Percentiles rank a stretch among this genome's conserved stretches.
Conservation (phyloP, 352 stramenopile genomes). For the Blastocystis sp. region DNA sequence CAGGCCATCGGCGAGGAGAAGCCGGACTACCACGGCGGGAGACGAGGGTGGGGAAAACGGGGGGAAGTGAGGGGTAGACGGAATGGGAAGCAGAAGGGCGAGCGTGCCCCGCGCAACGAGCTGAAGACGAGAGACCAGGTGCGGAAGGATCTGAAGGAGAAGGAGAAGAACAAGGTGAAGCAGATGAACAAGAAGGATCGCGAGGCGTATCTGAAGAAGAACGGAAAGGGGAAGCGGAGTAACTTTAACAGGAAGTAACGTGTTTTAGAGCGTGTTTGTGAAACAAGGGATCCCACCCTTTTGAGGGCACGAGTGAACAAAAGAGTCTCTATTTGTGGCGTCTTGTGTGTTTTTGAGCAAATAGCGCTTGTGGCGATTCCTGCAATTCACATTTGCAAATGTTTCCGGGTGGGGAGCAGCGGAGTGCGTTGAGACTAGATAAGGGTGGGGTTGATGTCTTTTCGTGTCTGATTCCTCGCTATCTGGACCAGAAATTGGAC, state of each 20-base stretch:
- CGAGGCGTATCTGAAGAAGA: conserved; percentile 70
- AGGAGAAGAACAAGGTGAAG: conserved; percentile 58
- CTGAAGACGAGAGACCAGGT: not conserved
- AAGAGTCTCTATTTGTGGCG: too few species aligned
- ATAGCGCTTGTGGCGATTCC: too few species aligned
- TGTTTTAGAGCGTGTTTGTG: too few species aligned
- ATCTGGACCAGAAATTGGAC: conserved; percentile 50
- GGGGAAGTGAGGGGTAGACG: not conserved
- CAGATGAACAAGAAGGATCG: conserved; percentile 70
- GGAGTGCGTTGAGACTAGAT: too few species aligned
- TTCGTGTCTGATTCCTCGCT: conserved; percentile 5
- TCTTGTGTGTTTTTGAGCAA: too few species aligned
- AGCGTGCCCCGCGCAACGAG: not conserved
- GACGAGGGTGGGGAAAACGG: conserved; percentile 39
- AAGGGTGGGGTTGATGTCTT: conserved; percentile 17
- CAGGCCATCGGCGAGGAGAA: conserved; percentile 10
- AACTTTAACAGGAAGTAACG: conserved; percentile 54
- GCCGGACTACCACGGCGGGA: not conserved
- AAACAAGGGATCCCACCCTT: too few species aligned
- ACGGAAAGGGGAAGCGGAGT: conserved; percentile 70
- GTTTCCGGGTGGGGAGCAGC: too few species aligned
- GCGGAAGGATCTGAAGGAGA: not conserved
- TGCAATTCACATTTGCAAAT: too few species aligned
- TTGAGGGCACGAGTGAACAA: too few species aligned
- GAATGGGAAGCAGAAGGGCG: conserved; percentile 56